A percentile compares a stretch with the other conserved stretches of the same genome.
phyloP scores from a whole-genome alignment of 208 protist species.

The Phytomonas serpens region DNA sequence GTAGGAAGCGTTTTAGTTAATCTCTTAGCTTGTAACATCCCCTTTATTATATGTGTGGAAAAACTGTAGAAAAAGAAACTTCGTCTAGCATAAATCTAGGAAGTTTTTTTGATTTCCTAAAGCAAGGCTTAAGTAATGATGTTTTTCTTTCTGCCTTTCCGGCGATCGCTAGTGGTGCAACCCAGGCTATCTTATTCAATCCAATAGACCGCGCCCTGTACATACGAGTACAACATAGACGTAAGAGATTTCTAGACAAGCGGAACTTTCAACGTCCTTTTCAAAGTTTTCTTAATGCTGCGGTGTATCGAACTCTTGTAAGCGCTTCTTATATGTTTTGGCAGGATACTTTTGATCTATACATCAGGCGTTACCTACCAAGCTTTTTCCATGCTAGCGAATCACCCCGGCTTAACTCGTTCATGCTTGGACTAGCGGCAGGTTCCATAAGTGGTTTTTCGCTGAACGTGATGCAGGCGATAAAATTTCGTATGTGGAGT shows the following conservation, averaged over 20 bases:
- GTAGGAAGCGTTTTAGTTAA: conserved; percentile 2
- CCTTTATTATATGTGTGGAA: conserved; percentile 5
- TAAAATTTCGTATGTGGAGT: conserved; percentile 91
- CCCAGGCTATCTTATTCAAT: conserved; percentile 86
- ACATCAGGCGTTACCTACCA: conserved; percentile 47
- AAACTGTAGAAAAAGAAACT: neutral
- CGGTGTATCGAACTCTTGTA: conserved; percentile 81
- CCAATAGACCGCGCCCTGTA: conserved; percentile 87
- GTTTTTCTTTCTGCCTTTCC: conserved; percentile 25
- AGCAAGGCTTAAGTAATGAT: neutral
- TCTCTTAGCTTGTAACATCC: neutral
- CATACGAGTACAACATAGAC: conserved; percentile 71
- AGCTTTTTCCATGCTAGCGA: conserved; percentile 26
- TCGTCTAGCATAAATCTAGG: neutral
- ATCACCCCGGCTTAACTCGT: conserved; percentile 61
- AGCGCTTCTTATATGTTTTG: conserved; percentile 87
- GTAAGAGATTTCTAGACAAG: conserved; percentile 60
- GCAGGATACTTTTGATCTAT: conserved; percentile 72
- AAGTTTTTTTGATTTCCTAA: conserved; percentile 6
- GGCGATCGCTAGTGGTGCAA: conserved; percentile 62
- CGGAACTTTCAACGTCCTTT: conserved; percentile 87
- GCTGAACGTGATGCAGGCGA: conserved; percentile 78
- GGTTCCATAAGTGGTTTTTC: conserved; percentile 72
- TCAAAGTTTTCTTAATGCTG: conserved; percentile 86
- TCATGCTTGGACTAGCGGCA: conserved; percentile 64